Evolutionary conservation across 768 basidiomycete species (phyloP).

Genomic region (Boletus subparvulus): DNA sequence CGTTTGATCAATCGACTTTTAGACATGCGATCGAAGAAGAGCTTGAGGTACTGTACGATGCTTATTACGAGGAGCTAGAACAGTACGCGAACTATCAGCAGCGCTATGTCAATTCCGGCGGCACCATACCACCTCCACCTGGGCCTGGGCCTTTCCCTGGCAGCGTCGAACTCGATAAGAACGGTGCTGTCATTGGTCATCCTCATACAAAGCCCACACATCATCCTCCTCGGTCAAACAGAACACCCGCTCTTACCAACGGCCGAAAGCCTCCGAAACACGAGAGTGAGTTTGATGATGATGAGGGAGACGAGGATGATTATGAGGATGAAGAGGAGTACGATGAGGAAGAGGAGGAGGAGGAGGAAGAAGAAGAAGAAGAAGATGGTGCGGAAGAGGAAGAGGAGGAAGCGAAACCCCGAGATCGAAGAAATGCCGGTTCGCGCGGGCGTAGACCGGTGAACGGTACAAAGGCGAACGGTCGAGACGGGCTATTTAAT

Average conservation of each 20-base stretch:
- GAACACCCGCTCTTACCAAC: constrained; percentile 35
- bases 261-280: constrained; percentile 46
- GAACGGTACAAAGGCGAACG: constrained; percentile 47
- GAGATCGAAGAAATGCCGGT: constrained; percentile 34
- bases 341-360: constrained; percentile 62
- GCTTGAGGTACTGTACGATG: constrained; percentile 99
- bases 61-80: constrained; percentile 99
- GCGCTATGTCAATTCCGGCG: constrained; percentile 89
- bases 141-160: constrained; percentile 99
- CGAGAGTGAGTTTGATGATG: constrained; percentile 68
- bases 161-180: constrained; percentile 93
- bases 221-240: constrained; percentile 41
- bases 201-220: constrained; percentile 32
- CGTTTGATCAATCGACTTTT: constrained; percentile 20
- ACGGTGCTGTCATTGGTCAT: constrained; percentile 63
- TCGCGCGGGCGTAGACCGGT: constrained; percentile 40
- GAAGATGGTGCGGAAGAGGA: constrained; percentile 65
- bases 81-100: constrained; percentile 98
- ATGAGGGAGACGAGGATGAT: constrained; percentile 56
- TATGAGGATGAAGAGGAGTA: constrained; percentile 57
- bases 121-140: constrained; percentile 86
- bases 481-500: constrained; percentile 70
- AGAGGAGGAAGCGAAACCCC: constrained; percentile 48
- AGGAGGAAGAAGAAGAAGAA: constrained; percentile 70
- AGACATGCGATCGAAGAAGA: constrained; percentile 99